Evolutionary conservation across 2,329 filamentous ascomycete genomes (phyloP), one percentile per base, ranked within the genome.

Genomic region (Boeremia lycopersici): DNA sequence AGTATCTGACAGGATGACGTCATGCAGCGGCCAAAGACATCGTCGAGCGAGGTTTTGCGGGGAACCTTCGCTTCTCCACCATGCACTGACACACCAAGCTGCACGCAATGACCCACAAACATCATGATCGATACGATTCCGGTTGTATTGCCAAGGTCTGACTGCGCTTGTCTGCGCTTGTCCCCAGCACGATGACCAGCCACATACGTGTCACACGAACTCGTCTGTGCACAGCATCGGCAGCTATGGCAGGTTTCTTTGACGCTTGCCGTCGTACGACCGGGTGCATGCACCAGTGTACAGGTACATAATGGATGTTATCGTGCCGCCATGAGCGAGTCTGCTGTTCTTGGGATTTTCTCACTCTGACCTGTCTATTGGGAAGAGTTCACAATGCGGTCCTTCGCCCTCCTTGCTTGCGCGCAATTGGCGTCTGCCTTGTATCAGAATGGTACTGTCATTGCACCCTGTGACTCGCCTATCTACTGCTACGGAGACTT

Each of bases 401-500:
- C 55, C 11, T 57, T 51, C 30, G 38, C 57, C 13, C 43, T 69
- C 17, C 39, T 64, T 38, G 62, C 58, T 8, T 52, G 57, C n/a
- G 59, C 47, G 46, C 70, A 66, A 56, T 61, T 69, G 55, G 61
- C 62, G 8, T 47, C 56, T 8, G 82, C 81, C 11, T 71, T 89
- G 17, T 88, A 84, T 70, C 76, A 78, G 61, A 85, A 88, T 71
- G 86, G 85, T 61, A 82, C 81, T 3, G 76, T 85, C 35, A 79
- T 83, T 54, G 84, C 86, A 2, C 86, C 87, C 1, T 89, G 87
- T 73, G 84, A 88, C 68, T 89, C 86, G 8, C 82, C 84, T 13
- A 78, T 89, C 17, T 89, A 89, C 73, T 89, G 87, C 68, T 80
- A 86, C 59, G 87, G 87, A 42, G 83, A 87, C 0, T 79, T 89